Percentiles rank a stretch among this genome's conserved stretches.
These are phyloP conservation scores for Pelargonium exstipulatum DNA, from an alignment of 441 rosid genomes.

Conservation along the genomic window DNA sequence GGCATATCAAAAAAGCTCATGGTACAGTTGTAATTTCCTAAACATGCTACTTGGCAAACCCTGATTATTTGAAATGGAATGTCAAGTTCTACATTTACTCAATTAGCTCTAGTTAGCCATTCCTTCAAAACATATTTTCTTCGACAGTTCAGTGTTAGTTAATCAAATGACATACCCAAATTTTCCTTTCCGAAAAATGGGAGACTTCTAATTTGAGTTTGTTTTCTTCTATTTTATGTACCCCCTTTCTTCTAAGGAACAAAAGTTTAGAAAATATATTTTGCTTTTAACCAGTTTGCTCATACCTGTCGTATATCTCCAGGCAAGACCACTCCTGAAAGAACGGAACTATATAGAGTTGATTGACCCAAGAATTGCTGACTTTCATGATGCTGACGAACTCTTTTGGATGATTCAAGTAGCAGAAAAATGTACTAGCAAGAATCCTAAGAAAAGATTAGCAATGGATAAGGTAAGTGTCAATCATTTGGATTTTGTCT, in stretches of 20 bases:
- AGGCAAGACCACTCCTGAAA: constrained; percentile 36
- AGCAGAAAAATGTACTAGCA: constrained; percentile 26
- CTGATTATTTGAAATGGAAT: background rate
- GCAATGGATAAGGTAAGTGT: constrained; percentile 32
- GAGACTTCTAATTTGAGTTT: no score
- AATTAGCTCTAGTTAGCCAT: background rate
- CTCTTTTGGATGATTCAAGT: constrained; percentile 34
- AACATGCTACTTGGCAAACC: background rate
- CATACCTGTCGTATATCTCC: constrained; percentile 4
- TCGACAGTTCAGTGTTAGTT: background rate
- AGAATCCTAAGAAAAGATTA: constrained; percentile 33
- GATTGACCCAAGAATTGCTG: constrained; percentile 26
- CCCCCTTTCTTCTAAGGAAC: background rate
- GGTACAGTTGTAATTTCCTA: background rate
- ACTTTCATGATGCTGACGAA: constrained; percentile 25
- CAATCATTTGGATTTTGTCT: background rate
- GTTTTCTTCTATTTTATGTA: background rate
- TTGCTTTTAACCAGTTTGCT: background rate
- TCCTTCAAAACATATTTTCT: background rate
- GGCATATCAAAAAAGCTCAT: no score
- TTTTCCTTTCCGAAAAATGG: background rate
- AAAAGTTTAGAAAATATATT: background rate
- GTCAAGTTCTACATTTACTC: no score
- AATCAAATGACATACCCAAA: background rate
- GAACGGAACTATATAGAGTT: constrained; percentile 26